Evolutionary conservation across 208 protist species (phyloP), one percentile per base, ranked within the genome.

Genomic region (Porcisia deanei): DNA sequence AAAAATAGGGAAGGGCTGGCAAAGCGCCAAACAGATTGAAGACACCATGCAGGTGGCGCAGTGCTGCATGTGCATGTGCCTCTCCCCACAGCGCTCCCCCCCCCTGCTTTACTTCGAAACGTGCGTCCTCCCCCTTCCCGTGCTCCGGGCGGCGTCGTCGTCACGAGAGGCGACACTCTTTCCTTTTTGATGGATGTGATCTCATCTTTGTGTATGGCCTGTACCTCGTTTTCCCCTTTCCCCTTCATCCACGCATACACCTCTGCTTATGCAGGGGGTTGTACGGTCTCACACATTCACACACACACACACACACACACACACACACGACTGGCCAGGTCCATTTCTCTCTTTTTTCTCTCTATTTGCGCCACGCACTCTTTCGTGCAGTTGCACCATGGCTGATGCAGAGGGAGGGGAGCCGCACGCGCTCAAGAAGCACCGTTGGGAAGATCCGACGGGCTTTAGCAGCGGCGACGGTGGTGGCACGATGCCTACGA

Each of bases 381-480:
- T 68, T 63, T 30, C 8, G 30, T 18, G 54, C 25, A 9, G 20
- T 30, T 3, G 9, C 39, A 25, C 68, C 7, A 73, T 73, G 68
- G 22, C 68, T 3, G 39, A 60, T 25, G n/a, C 45, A 34, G 54
- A 49, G 5, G 73, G 68, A 52, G 83, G 66, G 12, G 79, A 53
- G 25, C 75, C 73, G 69, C 85, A 83, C 45, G 79, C 81, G 12
- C 45, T 76, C 25, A 93, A 95, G 80, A 77, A 85, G 68, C 85
- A 93, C 74, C 91, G 87, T 71, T 93, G 88, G 88, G 88, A 93
- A 52, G 85, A 89, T 54, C 57, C 82, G 20, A 76, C 63, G 58
- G 41, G 75, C 25, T 74, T 67, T 16, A 55, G 77, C 16, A 45
- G 64, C 45, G 71, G 63, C 39, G 76, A 75, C 58, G 34, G 54